Evolutionary conservation across 106 monocot species (phyloP).

Genomic region (Alisma plantagoaquatica): DNA sequence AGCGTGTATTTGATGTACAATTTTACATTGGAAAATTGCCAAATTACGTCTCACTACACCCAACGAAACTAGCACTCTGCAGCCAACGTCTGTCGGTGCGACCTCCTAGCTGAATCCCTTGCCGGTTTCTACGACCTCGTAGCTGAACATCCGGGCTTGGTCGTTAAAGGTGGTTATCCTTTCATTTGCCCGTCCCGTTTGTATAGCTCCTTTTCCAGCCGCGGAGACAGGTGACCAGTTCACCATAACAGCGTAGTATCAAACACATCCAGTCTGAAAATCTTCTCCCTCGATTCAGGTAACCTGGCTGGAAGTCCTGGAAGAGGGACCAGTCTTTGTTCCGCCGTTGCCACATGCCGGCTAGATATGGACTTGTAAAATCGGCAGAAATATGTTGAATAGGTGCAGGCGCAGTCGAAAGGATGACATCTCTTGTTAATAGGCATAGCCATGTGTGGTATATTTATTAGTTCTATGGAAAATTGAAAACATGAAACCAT

Average conservation of each 20-base stretch:
- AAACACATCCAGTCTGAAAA: constrained; percentile 13
- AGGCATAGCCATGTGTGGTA: too few relatives aligned
- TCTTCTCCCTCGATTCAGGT: constrained; percentile 10
- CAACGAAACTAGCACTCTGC: too few relatives aligned
- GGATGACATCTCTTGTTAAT: too few relatives aligned
- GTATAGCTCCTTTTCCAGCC: not conserved
- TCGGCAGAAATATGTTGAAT: too few relatives aligned
- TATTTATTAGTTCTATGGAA: too few relatives aligned
- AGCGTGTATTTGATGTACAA: too few relatives aligned
- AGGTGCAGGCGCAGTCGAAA: too few relatives aligned
- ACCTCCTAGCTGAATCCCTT: constrained; percentile 6
- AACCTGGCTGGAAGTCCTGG: constrained; percentile 20
- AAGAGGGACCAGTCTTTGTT: constrained; percentile 19
- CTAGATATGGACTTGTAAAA: too few relatives aligned
- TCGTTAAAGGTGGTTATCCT: constrained; percentile 1
- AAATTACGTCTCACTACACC: too few relatives aligned
- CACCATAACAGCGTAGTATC: constrained; percentile 2
- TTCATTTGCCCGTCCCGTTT: constrained; percentile 1
- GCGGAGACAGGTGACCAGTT: not conserved
- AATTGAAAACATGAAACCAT: too few relatives aligned
- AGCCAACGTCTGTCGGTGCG: not conserved
- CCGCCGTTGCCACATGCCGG: not conserved
- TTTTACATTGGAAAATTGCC: too few relatives aligned
- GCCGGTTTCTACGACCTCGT: constrained; percentile 6
- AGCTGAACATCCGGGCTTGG: not conserved